Evolutionary conservation across 2,329 filamentous ascomycete genomes (phyloP).

Genomic region (Pestalotiopsis sp.): DNA sequence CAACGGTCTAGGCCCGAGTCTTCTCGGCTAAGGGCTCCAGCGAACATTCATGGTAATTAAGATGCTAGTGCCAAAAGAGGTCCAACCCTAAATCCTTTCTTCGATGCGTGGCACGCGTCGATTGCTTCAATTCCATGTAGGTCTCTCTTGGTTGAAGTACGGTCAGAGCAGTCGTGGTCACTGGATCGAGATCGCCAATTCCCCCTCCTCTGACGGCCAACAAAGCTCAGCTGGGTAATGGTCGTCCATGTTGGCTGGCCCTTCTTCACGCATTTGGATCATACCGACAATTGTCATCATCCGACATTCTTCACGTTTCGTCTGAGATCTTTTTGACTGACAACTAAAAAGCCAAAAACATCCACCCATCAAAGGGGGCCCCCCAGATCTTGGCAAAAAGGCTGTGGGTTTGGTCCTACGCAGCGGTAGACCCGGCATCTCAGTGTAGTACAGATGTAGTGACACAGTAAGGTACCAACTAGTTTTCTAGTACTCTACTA

Average conservation of each 20-base stretch:
- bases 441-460: neutral
- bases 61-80: neutral
- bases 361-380: neutral
- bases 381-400: constrained; percentile 9
- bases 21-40: neutral
- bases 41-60: neutral
- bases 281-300: neutral
- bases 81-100: neutral
- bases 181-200: neutral
- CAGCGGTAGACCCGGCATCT: constrained; percentile 8
- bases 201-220: no score
- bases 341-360: neutral
- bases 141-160: neutral
- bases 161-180: neutral
- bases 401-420: neutral
- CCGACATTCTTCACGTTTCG: neutral
- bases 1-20: neutral
- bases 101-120: neutral
- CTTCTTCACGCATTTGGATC: neutral
- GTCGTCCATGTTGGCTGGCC: no score
- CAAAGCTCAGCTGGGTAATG: neutral
- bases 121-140: neutral
- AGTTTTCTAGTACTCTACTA: constrained; percentile 10
- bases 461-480: constrained; percentile 10
- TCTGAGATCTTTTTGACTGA: neutral